Conservation (phyloP, 2,329 filamentous ascomycete genomes). For the Dryadomyces sulphureus region DNA sequence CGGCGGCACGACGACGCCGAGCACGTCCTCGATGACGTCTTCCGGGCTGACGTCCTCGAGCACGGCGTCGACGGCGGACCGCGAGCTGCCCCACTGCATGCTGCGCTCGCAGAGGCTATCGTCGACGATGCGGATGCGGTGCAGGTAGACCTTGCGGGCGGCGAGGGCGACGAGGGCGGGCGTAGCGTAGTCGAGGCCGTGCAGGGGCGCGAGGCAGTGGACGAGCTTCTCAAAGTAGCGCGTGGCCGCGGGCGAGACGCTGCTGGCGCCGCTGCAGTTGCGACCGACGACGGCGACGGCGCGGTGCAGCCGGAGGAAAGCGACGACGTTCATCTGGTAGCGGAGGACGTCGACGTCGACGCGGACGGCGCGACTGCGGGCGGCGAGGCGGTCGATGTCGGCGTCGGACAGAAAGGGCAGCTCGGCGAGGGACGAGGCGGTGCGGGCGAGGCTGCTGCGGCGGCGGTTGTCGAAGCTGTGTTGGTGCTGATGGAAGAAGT, state of each 20-base stretch:
- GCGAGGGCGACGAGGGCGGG: slow-evolving; percentile 75
- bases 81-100: slow-evolving; percentile 81
- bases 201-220: slow-evolving; percentile 64
- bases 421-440: background rate
- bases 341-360: slow-evolving; percentile 64
- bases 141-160: slow-evolving; percentile 72
- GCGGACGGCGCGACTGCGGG: slow-evolving; percentile 41
- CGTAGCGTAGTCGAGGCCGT: slow-evolving; percentile 66
- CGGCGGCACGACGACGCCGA: slow-evolving; percentile 41
- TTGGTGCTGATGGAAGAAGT: too few relatives aligned
- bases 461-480: too few relatives aligned
- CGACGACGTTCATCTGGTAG: slow-evolving; percentile 76
- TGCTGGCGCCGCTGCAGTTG: slow-evolving; percentile 22
- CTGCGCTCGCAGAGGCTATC: slow-evolving; percentile 56
- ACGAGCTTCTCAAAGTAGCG: slow-evolving; percentile 58
- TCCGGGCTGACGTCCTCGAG: slow-evolving; percentile 48
- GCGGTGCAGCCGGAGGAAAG: slow-evolving; percentile 78
- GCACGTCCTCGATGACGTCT: slow-evolving; percentile 49
- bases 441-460: background rate
- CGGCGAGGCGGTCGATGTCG: slow-evolving; percentile 44
- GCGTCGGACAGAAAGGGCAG: slow-evolving; percentile 17
- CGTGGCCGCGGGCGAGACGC: slow-evolving; percentile 65
- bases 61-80: slow-evolving; percentile 50
- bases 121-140: slow-evolving; percentile 57
- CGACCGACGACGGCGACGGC: slow-evolving; percentile 44